A percentile compares a stretch with the other conserved stretches of the same genome.
phyloP scores from a whole-genome alignment of 2,329 filamentous ascomycete species.

The Aspergillus ochraceus region DNA sequence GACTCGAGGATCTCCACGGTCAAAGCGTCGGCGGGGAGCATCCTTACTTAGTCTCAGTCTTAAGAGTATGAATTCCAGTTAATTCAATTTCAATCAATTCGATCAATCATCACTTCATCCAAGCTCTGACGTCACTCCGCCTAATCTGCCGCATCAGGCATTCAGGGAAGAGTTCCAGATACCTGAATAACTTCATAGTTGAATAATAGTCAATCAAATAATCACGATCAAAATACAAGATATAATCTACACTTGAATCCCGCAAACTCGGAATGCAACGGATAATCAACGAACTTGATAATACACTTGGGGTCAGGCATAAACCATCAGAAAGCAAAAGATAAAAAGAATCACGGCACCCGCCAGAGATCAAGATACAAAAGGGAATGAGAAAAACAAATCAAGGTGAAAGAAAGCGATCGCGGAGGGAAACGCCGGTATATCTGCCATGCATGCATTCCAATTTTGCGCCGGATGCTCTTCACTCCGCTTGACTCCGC shows the following conservation, averaged over 20 bases:
- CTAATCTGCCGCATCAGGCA: no score
- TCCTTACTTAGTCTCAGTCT: no score
- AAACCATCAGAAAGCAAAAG: constrained; percentile 4
- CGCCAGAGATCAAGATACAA: constrained; percentile 8
- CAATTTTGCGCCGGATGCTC: constrained; percentile 10
- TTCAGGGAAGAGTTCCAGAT: no score
- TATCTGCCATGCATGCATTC: constrained; percentile 28
- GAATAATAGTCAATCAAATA: no score
- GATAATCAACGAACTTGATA: constrained; percentile 1
- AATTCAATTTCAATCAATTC: no score
- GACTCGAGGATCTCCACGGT: no score
- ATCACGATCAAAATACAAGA: background rate
- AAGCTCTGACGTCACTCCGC: no score
- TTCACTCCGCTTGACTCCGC: constrained; percentile 35
- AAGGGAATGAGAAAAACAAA: constrained; percentile 16
- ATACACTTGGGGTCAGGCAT: constrained; percentile 4
- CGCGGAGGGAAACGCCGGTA: constrained; percentile 23
- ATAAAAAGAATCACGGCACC: constrained; percentile 6
- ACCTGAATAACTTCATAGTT: no score
- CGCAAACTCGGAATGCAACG: background rate
- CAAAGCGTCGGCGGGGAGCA: no score
- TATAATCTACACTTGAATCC: constrained; percentile 1
- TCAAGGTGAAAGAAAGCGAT: constrained; percentile 5
- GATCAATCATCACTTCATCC: no score
- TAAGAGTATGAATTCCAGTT: no score